Evolutionary conservation across 768 basidiomycete species (phyloP).

Genomic region (Saitozyma podzolica): DNA sequence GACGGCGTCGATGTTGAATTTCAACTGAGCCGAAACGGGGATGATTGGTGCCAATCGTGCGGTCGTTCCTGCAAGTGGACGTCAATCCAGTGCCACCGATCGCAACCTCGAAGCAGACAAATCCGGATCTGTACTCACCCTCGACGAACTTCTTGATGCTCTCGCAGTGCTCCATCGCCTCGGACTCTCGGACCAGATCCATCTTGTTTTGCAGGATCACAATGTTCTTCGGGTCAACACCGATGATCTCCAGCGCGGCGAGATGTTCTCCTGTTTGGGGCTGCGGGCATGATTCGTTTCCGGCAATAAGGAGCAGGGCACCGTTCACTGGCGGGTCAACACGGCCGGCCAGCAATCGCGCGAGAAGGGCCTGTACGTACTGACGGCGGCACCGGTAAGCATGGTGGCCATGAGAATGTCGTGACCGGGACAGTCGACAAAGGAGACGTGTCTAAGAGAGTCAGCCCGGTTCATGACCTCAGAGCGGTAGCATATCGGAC

Average conservation of each 20-base stretch:
- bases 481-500: background rate
- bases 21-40: conserved; percentile 96
- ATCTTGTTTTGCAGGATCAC: conserved; percentile 99
- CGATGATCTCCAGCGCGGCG: conserved; percentile 99
- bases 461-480: conserved; percentile 4
- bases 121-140: conserved; percentile 62
- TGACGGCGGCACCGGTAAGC: conserved; percentile 99
- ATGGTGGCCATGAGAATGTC: conserved; percentile 99
- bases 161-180: conserved; percentile 93
- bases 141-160: conserved; percentile 95
- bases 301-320: conserved; percentile 89
- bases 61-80: conserved; percentile 77
- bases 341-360: background rate
- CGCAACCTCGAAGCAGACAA: no score
- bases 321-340: conserved; percentile 68
- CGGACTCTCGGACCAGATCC: conserved; percentile 91
- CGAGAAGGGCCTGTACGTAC: conserved; percentile 24
- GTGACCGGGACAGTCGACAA: conserved; percentile 93
- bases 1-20: conserved; percentile 99
- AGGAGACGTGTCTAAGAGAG: conserved; percentile 75
- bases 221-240: conserved; percentile 77
- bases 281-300: conserved; percentile 98
- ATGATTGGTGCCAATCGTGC: conserved; percentile 97
- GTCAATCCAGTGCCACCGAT: background rate
- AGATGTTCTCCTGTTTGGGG: conserved; percentile 98